Evolutionary conservation across 306 rosid species (phyloP), one percentile per base, ranked within the genome.

Genomic region (Casuarina cunninghamiana): DNA sequence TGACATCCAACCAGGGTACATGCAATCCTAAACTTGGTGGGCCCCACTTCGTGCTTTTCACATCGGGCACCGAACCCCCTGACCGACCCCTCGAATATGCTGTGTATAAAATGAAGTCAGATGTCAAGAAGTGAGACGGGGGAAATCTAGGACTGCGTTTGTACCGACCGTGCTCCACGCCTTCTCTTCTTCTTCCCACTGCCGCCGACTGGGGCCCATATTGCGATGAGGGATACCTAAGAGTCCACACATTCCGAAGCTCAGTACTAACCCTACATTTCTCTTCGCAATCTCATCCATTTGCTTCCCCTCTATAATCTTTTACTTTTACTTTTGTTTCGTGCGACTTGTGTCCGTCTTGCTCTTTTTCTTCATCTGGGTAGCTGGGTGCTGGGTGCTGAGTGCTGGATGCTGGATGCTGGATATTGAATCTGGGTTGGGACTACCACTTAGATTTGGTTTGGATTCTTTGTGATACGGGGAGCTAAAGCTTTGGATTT

Each of bases 211-310:
- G 32, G 79, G 79, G 60, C 11, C 86, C 72, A 45, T 46, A 32
- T 60, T 76, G 68, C 60, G 65, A 11, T 75, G 54, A 74, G 51
- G 43, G 62, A 65, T 45, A 48, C 51, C 71, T 67, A 55, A 72
- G 39, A 17, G 44, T 83, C 84, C 84, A 80, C 84, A 62, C 65
- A 58, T 77, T 72, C 63, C 75, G 49, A 50, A 44, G 74, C 45
- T 46, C 80, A 74, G 39, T 70, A 49, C 21, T 79, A 68, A 76
- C 84, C 89, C 83, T 65, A 62, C 88, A 78, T 49, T 49, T 49
- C 53, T 49, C 53, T 49, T 49, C 4, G 4, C 16, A 11, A 15
- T 49, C 13, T 10, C 66, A 63, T 67, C 61, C 21, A 39, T 66
- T 68, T 39, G 12, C 12, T 13, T 48, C 38, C 16, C 54, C 49